Conservation (phyloP, 176 grass and related monocot species). For the Eleusine coracana region DNA sequence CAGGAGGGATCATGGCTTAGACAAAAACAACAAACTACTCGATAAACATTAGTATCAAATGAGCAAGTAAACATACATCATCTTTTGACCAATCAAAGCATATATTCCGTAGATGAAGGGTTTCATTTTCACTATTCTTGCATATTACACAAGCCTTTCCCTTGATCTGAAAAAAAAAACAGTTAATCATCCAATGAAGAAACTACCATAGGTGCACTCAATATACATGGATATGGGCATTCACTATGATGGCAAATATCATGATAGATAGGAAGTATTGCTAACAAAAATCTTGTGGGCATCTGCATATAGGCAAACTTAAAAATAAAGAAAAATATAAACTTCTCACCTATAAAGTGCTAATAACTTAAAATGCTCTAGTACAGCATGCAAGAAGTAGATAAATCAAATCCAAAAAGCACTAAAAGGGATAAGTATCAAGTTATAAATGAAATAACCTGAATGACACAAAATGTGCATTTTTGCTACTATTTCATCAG, state of each 20-base stretch:
- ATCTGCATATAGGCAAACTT: neutral
- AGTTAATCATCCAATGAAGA: constrained; percentile 13
- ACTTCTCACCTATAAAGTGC: neutral
- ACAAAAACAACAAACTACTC: constrained; percentile 31
- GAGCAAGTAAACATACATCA: constrained; percentile 51
- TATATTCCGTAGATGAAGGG: constrained; percentile 68
- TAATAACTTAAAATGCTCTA: neutral
- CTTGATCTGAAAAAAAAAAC: constrained; percentile 59
- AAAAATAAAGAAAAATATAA: constrained; percentile 9
- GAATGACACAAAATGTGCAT: neutral
- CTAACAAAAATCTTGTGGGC: neutral
- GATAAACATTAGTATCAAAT: constrained; percentile 28
- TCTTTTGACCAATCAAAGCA: constrained; percentile 63
- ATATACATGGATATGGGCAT: constrained; percentile 19
- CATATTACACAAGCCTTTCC: constrained; percentile 59
- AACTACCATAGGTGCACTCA: neutral
- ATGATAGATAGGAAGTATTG: constrained; percentile 18
- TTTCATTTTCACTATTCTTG: constrained; percentile 64
- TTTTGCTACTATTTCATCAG: neutral
- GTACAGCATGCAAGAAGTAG: constrained; percentile 26
- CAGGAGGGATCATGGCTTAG: constrained; percentile 32
- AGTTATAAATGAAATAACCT: neutral
- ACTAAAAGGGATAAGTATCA: neutral
- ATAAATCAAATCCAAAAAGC: constrained; percentile 27
- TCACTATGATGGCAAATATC: constrained; percentile 10